A percentile compares a stretch with the other conserved stretches of the same genome.
Evolutionary conservation across 2,329 filamentous ascomycete genomes (phyloP).

Genomic region (Pseudogymnoascus sp.): DNA sequence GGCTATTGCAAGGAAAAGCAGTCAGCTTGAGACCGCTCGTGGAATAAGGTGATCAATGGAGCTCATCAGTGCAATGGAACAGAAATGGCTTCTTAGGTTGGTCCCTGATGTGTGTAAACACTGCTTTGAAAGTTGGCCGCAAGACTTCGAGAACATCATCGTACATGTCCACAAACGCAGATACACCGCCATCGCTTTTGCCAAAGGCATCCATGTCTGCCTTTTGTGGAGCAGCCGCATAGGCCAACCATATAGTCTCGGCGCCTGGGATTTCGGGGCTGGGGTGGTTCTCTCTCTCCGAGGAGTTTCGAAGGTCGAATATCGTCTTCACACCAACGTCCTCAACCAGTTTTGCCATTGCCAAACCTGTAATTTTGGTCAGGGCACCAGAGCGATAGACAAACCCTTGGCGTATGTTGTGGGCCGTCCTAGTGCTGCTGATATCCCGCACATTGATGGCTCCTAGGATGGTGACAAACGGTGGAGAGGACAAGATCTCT

Average conservation of each 20-base stretch:
- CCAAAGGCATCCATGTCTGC: conserved; percentile 32
- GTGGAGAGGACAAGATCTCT: conserved; percentile 9
- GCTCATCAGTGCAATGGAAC: conserved; percentile 48
- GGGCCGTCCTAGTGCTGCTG: conserved; percentile 7
- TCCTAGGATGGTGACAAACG: conserved; percentile 15
- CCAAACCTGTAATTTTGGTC: conserved; percentile 11
- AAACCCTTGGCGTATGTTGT: conserved; percentile 6
- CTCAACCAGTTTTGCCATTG: neutral
- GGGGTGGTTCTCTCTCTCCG: conserved; percentile 35
- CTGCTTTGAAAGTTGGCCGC: conserved; percentile 32
- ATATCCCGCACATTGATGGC: conserved; percentile 16
- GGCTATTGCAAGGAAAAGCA: conserved; percentile 27
- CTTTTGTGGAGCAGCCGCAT: conserved; percentile 28
- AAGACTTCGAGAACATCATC: conserved; percentile 38
- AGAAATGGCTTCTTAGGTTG: conserved; percentile 34
- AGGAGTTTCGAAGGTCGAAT: conserved; percentile 42
- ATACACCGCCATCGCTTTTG: conserved; percentile 36
- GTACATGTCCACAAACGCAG: conserved; percentile 40
- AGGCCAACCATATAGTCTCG: conserved; percentile 38
- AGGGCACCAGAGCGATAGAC: conserved; percentile 14
- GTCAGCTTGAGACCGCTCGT: neutral
- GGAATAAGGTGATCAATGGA: neutral
- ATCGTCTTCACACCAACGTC: conserved; percentile 22
- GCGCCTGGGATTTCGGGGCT: conserved; percentile 38
- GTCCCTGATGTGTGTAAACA: conserved; percentile 42